These are phyloP conservation scores for Didymellaceae sp. DNA, from an alignment of 2,329 filamentous ascomycete species.

Conservation along the genomic window DNA sequence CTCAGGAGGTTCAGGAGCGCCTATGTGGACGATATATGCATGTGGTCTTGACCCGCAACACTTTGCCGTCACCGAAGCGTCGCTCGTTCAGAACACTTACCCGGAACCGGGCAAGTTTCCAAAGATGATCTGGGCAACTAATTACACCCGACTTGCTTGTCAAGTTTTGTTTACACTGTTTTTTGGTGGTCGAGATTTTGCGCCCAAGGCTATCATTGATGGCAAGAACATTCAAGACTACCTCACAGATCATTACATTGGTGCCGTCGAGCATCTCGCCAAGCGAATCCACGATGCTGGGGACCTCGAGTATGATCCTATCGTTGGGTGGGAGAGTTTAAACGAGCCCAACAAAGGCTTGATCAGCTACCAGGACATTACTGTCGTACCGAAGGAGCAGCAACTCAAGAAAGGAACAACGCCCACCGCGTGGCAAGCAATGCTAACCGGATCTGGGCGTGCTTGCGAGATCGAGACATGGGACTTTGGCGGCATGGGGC, in stretches of 20 bases:
- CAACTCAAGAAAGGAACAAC: conserved; percentile 91
- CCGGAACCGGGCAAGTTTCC: conserved; percentile 84
- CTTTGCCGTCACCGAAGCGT: conserved; percentile 86
- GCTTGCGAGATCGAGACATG: conserved; percentile 89
- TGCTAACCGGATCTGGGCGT: conserved; percentile 87
- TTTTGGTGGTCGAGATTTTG: conserved; percentile 88
- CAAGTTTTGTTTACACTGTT: conserved; percentile 95
- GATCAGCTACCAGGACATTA: conserved; percentile 82
- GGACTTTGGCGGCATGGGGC: conserved; percentile 92
- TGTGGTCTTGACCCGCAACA: conserved; percentile 86
- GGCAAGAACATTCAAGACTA: conserved; percentile 97
- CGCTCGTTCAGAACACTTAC: conserved; percentile 93
- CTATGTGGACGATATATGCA: conserved; percentile 97
- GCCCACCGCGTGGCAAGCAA: conserved; percentile 92
- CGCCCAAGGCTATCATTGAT: conserved; percentile 94
- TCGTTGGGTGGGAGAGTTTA: conserved; percentile 95
- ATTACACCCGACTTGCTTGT: conserved; percentile 85
- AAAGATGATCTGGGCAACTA: conserved; percentile 99
- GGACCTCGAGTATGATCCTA: conserved; percentile 81
- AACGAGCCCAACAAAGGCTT: conserved; percentile 94
- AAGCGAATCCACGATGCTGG: conserved; percentile 87
- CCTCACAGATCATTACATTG: conserved; percentile 83
- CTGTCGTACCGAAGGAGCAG: conserved; percentile 81
- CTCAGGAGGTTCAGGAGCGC: conserved; percentile 91
- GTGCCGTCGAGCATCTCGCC: conserved; percentile 80